A percentile compares a stretch with the other conserved stretches of the same genome.
These are phyloP conservation scores for Conoideocrella luteorostrata DNA, from an alignment of 2,329 filamentous ascomycete genomes.

Conservation along the genomic window DNA sequence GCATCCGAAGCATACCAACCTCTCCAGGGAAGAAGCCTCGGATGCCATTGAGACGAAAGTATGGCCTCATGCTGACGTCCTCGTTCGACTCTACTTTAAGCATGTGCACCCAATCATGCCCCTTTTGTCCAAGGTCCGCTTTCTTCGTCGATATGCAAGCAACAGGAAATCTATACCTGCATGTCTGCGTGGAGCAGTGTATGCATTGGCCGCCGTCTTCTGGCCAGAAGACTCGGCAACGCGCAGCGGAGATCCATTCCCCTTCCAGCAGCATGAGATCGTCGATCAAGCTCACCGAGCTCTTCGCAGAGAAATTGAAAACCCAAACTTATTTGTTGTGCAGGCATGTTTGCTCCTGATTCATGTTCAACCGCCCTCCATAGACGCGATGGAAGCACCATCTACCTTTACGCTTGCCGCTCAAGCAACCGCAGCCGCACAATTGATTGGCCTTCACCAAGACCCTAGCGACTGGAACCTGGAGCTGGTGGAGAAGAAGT, in stretches of 20 bases:
- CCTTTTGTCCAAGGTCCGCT: constrained; percentile 37
- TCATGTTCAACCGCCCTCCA: constrained; percentile 37
- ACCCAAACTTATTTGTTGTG: constrained; percentile 38
- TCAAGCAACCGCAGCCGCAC: constrained; percentile 37
- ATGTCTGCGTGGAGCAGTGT: constrained; percentile 38
- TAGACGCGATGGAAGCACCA: constrained; percentile 40
- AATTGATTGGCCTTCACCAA: constrained; percentile 39
- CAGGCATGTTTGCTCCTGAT: constrained; percentile 40
- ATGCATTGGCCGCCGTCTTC: constrained; percentile 31
- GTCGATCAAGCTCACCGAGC: constrained; percentile 35
- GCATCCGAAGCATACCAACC: constrained; percentile 36
- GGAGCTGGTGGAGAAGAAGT: constrained; percentile 33
- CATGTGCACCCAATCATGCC: constrained; percentile 39
- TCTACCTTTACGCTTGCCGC: constrained; percentile 37
- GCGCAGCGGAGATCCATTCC: constrained; percentile 11
- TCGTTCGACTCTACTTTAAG: constrained; percentile 39
- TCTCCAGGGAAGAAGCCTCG: constrained; percentile 30
- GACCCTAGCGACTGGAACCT: constrained; percentile 37
- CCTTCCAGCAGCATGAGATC: constrained; percentile 34
- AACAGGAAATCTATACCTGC: constrained; percentile 34
- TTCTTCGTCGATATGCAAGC: constrained; percentile 30
- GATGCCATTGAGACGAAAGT: constrained; percentile 36
- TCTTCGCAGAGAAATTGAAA: constrained; percentile 38
- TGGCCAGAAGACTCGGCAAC: constrained; percentile 7
- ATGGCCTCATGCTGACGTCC: constrained; percentile 30